Evolutionary conservation across 495 filamentous ascomycete genomes (phyloP), one percentile per base, ranked within the genome.

Genomic region (Hypoxylon cercidicola): DNA sequence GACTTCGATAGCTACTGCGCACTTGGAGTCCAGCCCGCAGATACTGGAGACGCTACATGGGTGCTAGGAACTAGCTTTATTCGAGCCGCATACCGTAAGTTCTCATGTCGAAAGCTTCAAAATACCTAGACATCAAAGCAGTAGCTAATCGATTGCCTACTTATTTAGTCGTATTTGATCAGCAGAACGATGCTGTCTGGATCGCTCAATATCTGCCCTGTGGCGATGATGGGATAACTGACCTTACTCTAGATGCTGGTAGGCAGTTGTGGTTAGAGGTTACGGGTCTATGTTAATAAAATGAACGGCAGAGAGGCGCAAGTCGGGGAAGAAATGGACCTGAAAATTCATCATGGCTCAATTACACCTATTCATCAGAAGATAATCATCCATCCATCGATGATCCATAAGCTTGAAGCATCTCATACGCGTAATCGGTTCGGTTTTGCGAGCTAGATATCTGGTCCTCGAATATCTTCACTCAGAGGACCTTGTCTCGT

Each of bases 121-220:
- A 16, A 51, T n/a, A n/a, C n/a, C n/a, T n/a, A n/a, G n/a, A n/a
- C n/a, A n/a, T n/a, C n/a, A n/a, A n/a, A n/a, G 25, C 12, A 45
- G 13, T 13, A 37, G 43, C 47, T 68, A 68, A 68, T 15, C 19
- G 4, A 10, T 9, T 35, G 18, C n/a, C n/a, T n/a, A n/a, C 10
- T 23, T 49, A 10, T 20, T 32, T 41, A 81, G 78, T 81, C 55
- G 76, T 81, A 0, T 79, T 81, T 59, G 78, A 79, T 41, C 78
- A 81, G 57, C 73, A 74, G 59, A 76, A 76, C 12, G 72, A 81
- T 32, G 71, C 73, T 4, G 64, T 81, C 7, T 81, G 78, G 78
- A 78, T 81, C 70, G 77, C 76, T 16, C 76, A 79, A 61, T 81
- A 79, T 41, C 74, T 77, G 55, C 75, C 77, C 44, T 81, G 78